Evolutionary conservation across 176 grass and related monocot genomes (phyloP).

Genomic region (Microstegium vimineum): DNA sequence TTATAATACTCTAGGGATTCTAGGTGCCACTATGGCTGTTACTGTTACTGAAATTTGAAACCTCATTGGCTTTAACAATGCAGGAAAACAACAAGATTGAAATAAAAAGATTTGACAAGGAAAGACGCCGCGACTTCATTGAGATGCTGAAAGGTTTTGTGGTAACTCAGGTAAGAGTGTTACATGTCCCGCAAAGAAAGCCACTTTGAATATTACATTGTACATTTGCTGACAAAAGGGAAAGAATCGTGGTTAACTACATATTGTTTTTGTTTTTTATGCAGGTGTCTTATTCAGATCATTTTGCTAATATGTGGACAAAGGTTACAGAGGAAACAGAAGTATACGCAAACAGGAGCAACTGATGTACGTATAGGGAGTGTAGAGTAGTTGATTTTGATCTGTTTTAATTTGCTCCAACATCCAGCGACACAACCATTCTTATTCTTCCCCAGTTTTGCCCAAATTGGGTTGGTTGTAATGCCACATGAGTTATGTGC

Average conservation of each 20-base stretch:
- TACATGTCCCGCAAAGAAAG: neutral
- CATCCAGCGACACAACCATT: conserved; percentile 7
- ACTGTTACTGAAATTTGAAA: conserved; percentile 16
- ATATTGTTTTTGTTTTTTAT: neutral
- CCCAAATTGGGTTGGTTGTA: conserved; percentile 17
- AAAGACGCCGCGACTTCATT: conserved; percentile 60
- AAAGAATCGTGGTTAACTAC: neutral
- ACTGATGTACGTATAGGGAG: conserved; percentile 37
- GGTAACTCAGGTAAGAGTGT: conserved; percentile 59
- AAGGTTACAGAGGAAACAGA: conserved; percentile 80
- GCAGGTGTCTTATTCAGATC: conserved; percentile 67
- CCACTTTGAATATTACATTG: neutral
- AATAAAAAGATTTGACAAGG: conserved; percentile 71
- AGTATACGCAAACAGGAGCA: conserved; percentile 39
- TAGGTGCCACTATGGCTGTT: neutral
- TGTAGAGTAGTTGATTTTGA: conserved; percentile 36
- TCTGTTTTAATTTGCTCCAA: neutral
- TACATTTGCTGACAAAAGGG: neutral
- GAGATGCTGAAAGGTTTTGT: conserved; percentile 92
- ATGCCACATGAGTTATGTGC: neutral
- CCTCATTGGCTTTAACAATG: conserved; percentile 14
- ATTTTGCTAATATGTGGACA: conserved; percentile 68
- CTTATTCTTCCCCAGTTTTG: conserved; percentile 36
- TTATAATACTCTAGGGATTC: neutral
- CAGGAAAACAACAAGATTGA: conserved; percentile 89